Evolutionary conservation across 2,329 filamentous ascomycete species (phyloP).

Genomic region (Fusarium succisae): DNA sequence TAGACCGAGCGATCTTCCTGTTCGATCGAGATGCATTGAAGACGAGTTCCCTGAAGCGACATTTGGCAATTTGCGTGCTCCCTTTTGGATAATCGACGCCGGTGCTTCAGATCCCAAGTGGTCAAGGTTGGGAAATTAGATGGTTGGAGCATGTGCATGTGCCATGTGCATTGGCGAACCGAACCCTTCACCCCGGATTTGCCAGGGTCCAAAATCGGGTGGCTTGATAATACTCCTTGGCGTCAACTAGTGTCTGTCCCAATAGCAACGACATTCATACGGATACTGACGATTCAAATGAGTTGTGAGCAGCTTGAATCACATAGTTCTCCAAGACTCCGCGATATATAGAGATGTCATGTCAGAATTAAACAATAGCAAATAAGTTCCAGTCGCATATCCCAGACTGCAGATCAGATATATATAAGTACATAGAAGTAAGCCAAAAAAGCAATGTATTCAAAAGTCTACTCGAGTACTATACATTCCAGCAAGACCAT

Average conservation of each 20-base stretch:
- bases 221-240: slow-evolving; percentile 14
- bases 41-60: background rate
- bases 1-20: background rate
- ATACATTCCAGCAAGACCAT: slow-evolving; percentile 49
- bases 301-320: background rate
- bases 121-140: slow-evolving; percentile 35
- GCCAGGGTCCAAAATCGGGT: slow-evolving; percentile 2
- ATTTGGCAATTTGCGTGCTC: slow-evolving; percentile 22
- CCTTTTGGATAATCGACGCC: background rate
- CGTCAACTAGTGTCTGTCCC: background rate
- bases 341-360: background rate
- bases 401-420: slow-evolving; percentile 56
- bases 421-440: slow-evolving; percentile 44
- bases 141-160: background rate
- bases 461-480: slow-evolving; percentile 50
- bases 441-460: slow-evolving; percentile 47
- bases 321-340: background rate
- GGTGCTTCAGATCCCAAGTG: slow-evolving; percentile 4
- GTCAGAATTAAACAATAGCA: slow-evolving; percentile 5
- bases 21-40: background rate
- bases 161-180: background rate
- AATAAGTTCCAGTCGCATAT: slow-evolving; percentile 19
- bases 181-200: slow-evolving; percentile 34
- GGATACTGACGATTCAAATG: background rate
- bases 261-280: background rate